Base-by-base conservation (phyloP, 164 flowering plant species). In the Echeveria elegans region DNA sequence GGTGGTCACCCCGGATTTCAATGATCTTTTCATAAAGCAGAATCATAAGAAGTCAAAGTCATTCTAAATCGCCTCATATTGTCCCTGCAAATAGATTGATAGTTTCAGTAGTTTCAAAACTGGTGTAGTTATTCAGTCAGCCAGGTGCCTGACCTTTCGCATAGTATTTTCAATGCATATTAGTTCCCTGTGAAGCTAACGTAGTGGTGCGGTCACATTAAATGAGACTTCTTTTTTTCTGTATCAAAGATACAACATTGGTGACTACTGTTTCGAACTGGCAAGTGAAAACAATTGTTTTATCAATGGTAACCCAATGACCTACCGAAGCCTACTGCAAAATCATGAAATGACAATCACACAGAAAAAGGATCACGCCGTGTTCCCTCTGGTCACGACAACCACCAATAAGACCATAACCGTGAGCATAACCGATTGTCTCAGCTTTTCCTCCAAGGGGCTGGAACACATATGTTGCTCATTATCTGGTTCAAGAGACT, bases 331-430 rank as follows among this genome's bases (percentile, higher is more conserved):
- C 30, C 59, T 53, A 53, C 28, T 12, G 77, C 66, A 40, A 75
- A 75, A 79, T 81, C 85, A 78, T 16, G 85, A 48, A 81, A 83
- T 86, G n/a, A 48, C 53, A 48, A 6, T 18, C 16, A 16, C 6
- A 7, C 21, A n/a, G n/a, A n/a, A 8, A 21, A 53, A 24, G n/a
- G 58, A 53, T 86, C 84, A 83, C 36, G 81, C 77, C 61, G 61
- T 61, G n/a, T 56, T 29, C 38, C 75, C 76, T 66, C 95, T 85
- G 69, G 76, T 69, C 67, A 86, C 75, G 23, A 83, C 83, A 63
- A 91, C 89, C 61, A 88, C 66, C 47, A 88, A 64, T 69, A 91
- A 74, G 38, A 87, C 93, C 64, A 87, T 32, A 3, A 88, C 58
- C 0, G 93, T 79, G 37, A 91, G 85, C 74, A 86, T 30, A 62